Base-by-base conservation (phyloP, 2,329 filamentous ascomycete genomes). In the Myriosclerotinia curreyana region DNA sequence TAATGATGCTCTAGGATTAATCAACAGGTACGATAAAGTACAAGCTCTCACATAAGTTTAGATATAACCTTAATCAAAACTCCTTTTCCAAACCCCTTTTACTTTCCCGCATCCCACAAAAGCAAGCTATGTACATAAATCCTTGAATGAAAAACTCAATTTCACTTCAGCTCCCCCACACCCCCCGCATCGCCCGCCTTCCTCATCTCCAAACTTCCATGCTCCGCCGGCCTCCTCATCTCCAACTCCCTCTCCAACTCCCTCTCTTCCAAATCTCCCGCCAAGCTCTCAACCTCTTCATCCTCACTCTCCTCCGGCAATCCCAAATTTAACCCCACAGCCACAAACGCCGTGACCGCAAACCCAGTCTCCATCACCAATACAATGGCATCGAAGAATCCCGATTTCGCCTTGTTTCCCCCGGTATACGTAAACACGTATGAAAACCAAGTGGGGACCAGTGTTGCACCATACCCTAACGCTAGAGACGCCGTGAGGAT, bases 261-360 rank as follows among this genome's bases (percentile, higher is more conserved):
- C n/a, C 64, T 62, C 20, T 65, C 62, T 15, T 65, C 65, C 36
- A 69, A 28, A 67, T 73, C 71, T 2, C 69, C 72, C 22, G 66
- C 70, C 44, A 74, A 63, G 60, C 67, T 69, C 66, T 74, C 72
- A 3, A 67, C 65, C 53, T 71, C 69, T 62, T 81, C 80, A 51
- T 90, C 88, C 70, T 91, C 90, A n/a, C 88, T 77, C 76, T 96
- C 92, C 71, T 91, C 87, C 0, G 87, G 84, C 20, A 96, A 77
- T 0, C 85, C 69, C 58, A 95, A 75, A 74, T 96, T 96, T 58
- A 96, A 79, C 17, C 17, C 14, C 59, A 66, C 65, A 3, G 66
- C 65, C 15, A 93, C 74, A 31, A 92, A 82, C 0, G 90, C 92
- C 0, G 90, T 88, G 25, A 96, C 80, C 0, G 88, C 87, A 67